A percentile compares a stretch with the other conserved stretches of the same genome.
Conservation (phyloP, 371 early-diverging fungal genomes). For the Rhizomucor miehei region DNA sequence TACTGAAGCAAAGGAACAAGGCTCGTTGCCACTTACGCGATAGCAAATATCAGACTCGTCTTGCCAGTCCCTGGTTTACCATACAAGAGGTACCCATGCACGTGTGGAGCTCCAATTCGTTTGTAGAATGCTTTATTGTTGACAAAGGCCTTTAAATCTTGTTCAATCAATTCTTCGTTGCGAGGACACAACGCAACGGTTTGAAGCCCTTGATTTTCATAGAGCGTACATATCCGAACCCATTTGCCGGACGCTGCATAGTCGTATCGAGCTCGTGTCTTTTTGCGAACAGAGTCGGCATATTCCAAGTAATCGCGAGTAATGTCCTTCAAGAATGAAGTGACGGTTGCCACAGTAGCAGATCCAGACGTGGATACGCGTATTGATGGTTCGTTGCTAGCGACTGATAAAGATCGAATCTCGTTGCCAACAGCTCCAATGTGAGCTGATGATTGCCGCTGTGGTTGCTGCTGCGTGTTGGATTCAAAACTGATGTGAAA, state of each 20-base stretch:
- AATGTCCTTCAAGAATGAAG: constrained; percentile 14
- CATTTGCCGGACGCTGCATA: constrained; percentile 31
- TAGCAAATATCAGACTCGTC: constrained; percentile 78
- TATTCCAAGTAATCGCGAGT: constrained; percentile 34
- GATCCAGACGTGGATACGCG: constrained; percentile 10
- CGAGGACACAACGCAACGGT: constrained; percentile 51
- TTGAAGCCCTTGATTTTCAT: constrained; percentile 28
- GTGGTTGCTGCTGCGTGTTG: neutral
- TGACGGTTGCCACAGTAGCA: constrained; percentile 19
- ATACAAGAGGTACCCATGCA: constrained; percentile 74
- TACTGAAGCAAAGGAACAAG: too few relatives aligned
- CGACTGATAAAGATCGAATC: neutral
- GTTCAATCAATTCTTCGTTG: constrained; percentile 37
- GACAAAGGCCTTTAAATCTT: constrained; percentile 47
- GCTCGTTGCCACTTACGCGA: constrained; percentile 44
- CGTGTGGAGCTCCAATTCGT: constrained; percentile 65
- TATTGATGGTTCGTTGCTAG: constrained; percentile 11
- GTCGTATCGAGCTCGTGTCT: constrained; percentile 25
- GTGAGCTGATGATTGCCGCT: neutral
- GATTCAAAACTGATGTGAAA: constrained; percentile 11
- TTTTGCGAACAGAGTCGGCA: constrained; percentile 23
- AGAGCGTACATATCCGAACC: constrained; percentile 24
- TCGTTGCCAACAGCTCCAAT: too few relatives aligned
- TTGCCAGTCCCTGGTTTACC: constrained; percentile 88
- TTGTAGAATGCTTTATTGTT: constrained; percentile 52